Percentiles rank a stretch among this genome's conserved stretches.
Evolutionary conservation across 139 green algal genomes (phyloP).

Genomic region (Yamagishiella unicocca): DNA sequence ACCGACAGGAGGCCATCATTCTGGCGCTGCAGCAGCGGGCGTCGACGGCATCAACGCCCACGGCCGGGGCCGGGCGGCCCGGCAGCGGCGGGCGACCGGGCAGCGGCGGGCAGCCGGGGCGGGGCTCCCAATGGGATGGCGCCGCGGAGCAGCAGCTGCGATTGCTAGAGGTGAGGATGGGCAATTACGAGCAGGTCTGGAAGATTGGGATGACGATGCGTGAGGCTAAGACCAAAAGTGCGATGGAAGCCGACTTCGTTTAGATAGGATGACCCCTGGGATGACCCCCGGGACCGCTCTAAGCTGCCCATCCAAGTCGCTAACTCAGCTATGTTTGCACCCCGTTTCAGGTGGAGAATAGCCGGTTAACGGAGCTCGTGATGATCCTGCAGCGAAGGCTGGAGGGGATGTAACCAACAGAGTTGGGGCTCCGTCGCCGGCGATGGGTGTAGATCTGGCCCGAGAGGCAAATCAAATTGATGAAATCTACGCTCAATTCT

Average conservation of each 20-base stretch:
- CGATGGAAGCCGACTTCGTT: too few relatives aligned
- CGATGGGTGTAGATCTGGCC: neutral
- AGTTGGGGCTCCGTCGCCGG: neutral
- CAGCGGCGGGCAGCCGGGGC: neutral
- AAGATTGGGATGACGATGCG: too few relatives aligned
- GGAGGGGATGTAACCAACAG: slow-evolving; percentile 1
- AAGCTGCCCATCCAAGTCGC: too few relatives aligned
- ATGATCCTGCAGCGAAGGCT: slow-evolving; percentile 19
- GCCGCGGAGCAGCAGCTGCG: slow-evolving; percentile 32
- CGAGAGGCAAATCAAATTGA: too few relatives aligned
- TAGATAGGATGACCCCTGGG: too few relatives aligned
- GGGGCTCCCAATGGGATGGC: neutral
- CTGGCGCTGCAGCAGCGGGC: slow-evolving; percentile 52
- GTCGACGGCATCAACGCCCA: neutral
- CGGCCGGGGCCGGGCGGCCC: neutral
- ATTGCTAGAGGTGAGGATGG: slow-evolving; percentile 19
- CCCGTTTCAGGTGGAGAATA: slow-evolving; percentile 34
- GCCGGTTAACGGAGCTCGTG: slow-evolving; percentile 30
- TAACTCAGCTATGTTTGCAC: too few relatives aligned
- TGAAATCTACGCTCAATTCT: too few relatives aligned
- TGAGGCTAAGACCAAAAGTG: too few relatives aligned
- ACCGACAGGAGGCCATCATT: slow-evolving; percentile 61
- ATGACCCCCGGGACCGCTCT: too few relatives aligned
- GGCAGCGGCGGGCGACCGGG: slow-evolving; percentile 11
- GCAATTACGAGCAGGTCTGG: too few relatives aligned